Percentiles rank a stretch among this genome's conserved stretches.
These are phyloP conservation scores for Suaeda aralocaspica DNA, from an alignment of 148 eudicot genomes.

Conservation along the genomic window DNA sequence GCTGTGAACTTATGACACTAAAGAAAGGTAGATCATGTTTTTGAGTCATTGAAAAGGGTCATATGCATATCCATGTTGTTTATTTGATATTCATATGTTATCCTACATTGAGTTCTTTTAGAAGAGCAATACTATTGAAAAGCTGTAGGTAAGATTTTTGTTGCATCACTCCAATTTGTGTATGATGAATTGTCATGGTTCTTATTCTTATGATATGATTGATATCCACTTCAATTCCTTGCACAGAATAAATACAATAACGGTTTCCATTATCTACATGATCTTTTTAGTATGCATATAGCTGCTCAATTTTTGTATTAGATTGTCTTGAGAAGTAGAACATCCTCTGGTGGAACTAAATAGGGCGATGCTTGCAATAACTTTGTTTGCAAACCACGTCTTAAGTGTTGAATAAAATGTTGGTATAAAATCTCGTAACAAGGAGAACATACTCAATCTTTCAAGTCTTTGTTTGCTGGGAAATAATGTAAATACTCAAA, in stretches of 20 bases:
- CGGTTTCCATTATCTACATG: not conserved
- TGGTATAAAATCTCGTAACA: too few species aligned
- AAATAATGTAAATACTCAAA: too few species aligned
- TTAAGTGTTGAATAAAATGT: too few species aligned
- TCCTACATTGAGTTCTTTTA: not conserved
- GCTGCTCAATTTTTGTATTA: not conserved
- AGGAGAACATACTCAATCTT: too few species aligned
- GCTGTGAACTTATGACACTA: not conserved
- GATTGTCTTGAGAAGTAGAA: not conserved
- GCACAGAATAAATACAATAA: not conserved
- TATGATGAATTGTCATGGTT: not conserved
- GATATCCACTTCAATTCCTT: not conserved
- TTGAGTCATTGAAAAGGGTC: not conserved
- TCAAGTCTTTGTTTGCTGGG: too few species aligned
- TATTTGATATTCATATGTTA: not conserved
- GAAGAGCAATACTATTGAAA: not conserved
- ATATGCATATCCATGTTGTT: not conserved
- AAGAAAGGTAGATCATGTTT: not conserved
- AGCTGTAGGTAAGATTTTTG: not conserved
- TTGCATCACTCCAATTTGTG: not conserved
- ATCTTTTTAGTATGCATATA: not conserved
- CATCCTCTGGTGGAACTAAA: not conserved
- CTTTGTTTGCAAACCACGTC: too few species aligned
- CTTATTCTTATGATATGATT: not conserved
- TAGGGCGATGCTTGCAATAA: not conserved